Percentiles rank a stretch among this genome's conserved stretches.
Conservation (phyloP, 2,329 filamentous ascomycete genomes). For the Fusarium sp. region DNA sequence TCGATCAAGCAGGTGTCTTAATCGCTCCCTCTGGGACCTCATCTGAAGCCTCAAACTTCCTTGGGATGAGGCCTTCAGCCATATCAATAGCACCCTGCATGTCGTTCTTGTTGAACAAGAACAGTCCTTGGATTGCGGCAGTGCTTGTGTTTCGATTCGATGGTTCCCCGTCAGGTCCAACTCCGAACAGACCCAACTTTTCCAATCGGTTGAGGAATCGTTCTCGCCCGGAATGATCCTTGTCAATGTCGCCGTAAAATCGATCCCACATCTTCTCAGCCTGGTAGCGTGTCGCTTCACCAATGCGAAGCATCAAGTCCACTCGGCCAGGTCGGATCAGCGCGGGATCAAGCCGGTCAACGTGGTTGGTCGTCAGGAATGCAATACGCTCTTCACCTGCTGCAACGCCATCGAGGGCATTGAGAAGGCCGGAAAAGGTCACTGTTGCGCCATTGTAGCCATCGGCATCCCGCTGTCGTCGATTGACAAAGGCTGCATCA, state of each 20-base stretch:
- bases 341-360: slow-evolving; percentile 88
- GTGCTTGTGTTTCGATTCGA: slow-evolving; percentile 76
- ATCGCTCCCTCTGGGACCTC: slow-evolving; percentile 53
- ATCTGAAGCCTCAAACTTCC: slow-evolving; percentile 64
- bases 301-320: slow-evolving; percentile 91
- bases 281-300: slow-evolving; percentile 87
- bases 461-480: slow-evolving; percentile 79
- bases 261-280: slow-evolving; percentile 91
- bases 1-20: slow-evolving; percentile 54
- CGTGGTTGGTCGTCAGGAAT: slow-evolving; percentile 94
- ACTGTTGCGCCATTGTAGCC: slow-evolving; percentile 90
- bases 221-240: slow-evolving; percentile 68
- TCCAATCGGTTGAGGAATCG: slow-evolving; percentile 78
- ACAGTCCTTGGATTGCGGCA: slow-evolving; percentile 91
- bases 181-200: slow-evolving; percentile 76
- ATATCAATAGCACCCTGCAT: slow-evolving; percentile 87
- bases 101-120: slow-evolving; percentile 93
- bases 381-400: slow-evolving; percentile 94
- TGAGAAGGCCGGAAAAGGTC: slow-evolving; percentile 91
- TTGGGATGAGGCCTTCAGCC: slow-evolving; percentile 74
- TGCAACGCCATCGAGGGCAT: slow-evolving; percentile 89
- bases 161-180: slow-evolving; percentile 60
- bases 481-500: slow-evolving; percentile 89
- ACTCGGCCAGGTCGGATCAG: slow-evolving; percentile 91
- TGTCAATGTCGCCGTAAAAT: slow-evolving; percentile 89